Conservation (phyloP, 202 grass and related monocot genomes). For the Musa balbisiana region DNA sequence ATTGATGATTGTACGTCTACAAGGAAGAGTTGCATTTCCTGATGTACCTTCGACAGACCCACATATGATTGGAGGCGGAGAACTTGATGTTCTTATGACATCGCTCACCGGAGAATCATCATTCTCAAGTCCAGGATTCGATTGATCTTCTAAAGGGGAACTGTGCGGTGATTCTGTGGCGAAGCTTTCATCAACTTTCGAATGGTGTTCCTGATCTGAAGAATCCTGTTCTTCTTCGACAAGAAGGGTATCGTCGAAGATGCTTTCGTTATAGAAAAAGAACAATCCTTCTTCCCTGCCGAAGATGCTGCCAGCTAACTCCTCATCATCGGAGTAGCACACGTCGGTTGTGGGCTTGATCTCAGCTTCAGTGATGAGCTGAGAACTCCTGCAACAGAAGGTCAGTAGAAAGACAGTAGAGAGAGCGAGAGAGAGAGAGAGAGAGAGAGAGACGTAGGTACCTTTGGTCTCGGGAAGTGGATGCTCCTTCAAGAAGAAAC, state of each 20-base stretch:
- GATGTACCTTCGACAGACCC: constrained; percentile 10
- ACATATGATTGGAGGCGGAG: not conserved
- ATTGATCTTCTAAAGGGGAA: not conserved
- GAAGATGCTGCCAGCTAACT: not conserved
- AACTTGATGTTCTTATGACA: not conserved
- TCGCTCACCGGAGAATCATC: not conserved
- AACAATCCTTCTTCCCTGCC: constrained; percentile 19
- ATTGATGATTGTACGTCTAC: no score
- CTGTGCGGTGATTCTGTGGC: constrained; percentile 19
- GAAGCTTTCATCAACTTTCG: constrained; percentile 29
- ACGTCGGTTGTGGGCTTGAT: constrained; percentile 16
- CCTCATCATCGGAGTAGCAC: not conserved
- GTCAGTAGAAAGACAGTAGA: not conserved
- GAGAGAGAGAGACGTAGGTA: not conserved
- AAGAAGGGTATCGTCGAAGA: constrained; percentile 42
- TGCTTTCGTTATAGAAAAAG: constrained; percentile 68
- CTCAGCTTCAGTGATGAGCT: not conserved
- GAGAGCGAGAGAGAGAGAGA: not conserved
- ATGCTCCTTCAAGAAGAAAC: constrained; percentile 16
- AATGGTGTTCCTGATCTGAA: constrained; percentile 29
- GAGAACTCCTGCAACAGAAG: not conserved
- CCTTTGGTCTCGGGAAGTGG: constrained; percentile 7
- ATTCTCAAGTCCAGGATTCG: no score
- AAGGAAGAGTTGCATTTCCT: no score
- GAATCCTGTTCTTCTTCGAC: constrained; percentile 44